Base-by-base conservation (phyloP, 208 protist genomes). In the Naegleria lovaniensis region DNA sequence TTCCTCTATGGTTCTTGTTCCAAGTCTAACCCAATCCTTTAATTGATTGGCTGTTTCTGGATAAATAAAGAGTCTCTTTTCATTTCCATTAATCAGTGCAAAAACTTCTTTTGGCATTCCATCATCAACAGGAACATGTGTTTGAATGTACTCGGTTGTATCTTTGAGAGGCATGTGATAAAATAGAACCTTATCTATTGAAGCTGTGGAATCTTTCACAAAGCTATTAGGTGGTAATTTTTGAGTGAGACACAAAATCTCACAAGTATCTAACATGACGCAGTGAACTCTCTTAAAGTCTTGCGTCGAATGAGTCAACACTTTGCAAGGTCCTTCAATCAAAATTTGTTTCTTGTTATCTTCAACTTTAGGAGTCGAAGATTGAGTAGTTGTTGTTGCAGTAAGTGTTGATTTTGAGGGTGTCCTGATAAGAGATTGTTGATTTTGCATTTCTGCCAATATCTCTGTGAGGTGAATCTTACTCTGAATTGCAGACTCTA, bases 291-390 rank as follows among this genome's bases (percentile, higher is more conserved):
- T 29, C 67, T 79, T 79, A 3, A 29, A 79, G 36, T 25, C 25
- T 36, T 79, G 19, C 5, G 67, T 36, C 25, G 25, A 36, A 9
- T 79, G 67, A 36, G 67, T 79, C 25, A 79, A 33, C n/a, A 79
- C 67, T 79, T 79, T 79, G 36, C 67, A 79, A 36, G 67, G 67
- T 79, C 67, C 67, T 79, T 79, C 67, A 36, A 79, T 79, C 19
- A 79, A 13, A 36, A 79, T 79, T 36, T 36, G 19, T 33, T 79
- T 79, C 67, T 36, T 79, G n/a, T 79, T 79, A 33, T 36, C 29
- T 1, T 79, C 67, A 79, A 79, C 67, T 79, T 79, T 79, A 36
- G 67, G 67, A 36, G 16, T 29, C 16, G 13, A 29, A n/a, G 13
- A 29, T 29, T 75, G 58, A n/a, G n/a, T n/a, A n/a, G n/a, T n/a